Evolutionary conservation across 805 yeast genomes (phyloP), one percentile per base, ranked within the genome.

Genomic region (Naumovozyma dairenensis): DNA sequence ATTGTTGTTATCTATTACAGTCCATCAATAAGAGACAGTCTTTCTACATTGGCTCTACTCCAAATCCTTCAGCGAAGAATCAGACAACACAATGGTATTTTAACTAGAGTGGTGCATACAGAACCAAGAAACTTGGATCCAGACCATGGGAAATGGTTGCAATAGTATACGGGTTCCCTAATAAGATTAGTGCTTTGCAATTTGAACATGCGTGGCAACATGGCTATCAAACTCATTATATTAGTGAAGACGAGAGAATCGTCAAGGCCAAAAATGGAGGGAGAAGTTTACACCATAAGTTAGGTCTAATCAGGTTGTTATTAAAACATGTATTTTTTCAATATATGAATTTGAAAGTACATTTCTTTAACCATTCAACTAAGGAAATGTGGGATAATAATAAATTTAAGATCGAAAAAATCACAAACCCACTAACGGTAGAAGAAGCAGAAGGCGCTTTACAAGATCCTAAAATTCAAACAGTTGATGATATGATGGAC

Each of bases 201-300:
- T 83, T 83, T 55, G 94, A 84, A 48, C 86, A 80, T 55, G 87
- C 93, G 1, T 78, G 82, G 73, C 94, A 83, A 45, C 92, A 82
- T 53, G 63, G 77, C 1, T 65, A 77, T 40, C 65, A 63, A 33
- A 77, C 93, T 0, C 60, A 85, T 25, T 83, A 74, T 48, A 72
- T 82, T 3, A 17, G 33, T 5, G 48, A 55, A 2, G 41, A 43
- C 0, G 51, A 52, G 8, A 53, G 78, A 33, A 50, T 72, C 8
- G 56, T 65, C 1, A 61, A 53, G 17, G 40, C 37, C 14, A 62
- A 58, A 38, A 51, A 52, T 4, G 53, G 63, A 12, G 70, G 72
- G 0, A 51, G 62, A 28, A 54, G 67, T 0, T 25, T 74, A 3
- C 67, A 64, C 32, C 65, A 67, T 31, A 66, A 67, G 29, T 32